phyloP scores from a whole-genome alignment of 371 early-diverging fungal genomes.

The Nematocida minor region DNA sequence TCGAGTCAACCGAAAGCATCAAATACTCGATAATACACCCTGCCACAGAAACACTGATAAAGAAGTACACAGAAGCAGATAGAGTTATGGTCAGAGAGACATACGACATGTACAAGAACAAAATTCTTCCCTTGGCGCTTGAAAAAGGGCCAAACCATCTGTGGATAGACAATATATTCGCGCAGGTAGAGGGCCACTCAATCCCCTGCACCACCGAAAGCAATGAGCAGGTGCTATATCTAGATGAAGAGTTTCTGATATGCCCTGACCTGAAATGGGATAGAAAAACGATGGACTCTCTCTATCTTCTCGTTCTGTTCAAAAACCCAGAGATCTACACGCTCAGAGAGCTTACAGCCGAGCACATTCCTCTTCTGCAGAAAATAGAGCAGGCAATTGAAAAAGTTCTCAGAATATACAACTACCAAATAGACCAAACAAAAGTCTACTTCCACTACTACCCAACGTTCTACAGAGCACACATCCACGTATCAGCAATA shows the following conservation, averaged over 20 bases:
- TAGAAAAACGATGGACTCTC: neutral
- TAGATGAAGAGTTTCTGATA: slow-evolving; percentile 52
- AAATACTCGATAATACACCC: slow-evolving; percentile 47
- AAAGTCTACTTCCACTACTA: slow-evolving; percentile 50
- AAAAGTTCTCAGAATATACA: neutral
- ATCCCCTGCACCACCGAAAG: neutral
- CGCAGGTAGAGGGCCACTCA: neutral
- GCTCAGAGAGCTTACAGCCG: slow-evolving; percentile 10
- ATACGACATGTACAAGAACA: neutral
- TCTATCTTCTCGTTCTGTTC: slow-evolving; percentile 60
- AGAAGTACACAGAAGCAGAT: slow-evolving; percentile 17
- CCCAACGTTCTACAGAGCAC: slow-evolving; percentile 45
- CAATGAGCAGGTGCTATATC: slow-evolving; percentile 52
- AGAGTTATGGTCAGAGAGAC: slow-evolving; percentile 2
- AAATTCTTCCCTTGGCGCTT: slow-evolving; percentile 15
- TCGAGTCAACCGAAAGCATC: neutral
- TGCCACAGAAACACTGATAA: slow-evolving; percentile 4
- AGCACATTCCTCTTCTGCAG: slow-evolving; percentile 23
- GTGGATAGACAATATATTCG: slow-evolving; percentile 46
- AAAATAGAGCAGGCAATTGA: neutral
- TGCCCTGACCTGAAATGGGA: slow-evolving; percentile 63
- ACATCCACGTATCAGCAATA: slow-evolving; percentile 32
- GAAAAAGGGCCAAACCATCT: neutral
- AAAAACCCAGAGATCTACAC: slow-evolving; percentile 51
- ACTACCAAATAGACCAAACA: neutral